Base-by-base conservation (phyloP, 2,329 filamentous ascomycete species). In the Aureobasidium sp. region DNA sequence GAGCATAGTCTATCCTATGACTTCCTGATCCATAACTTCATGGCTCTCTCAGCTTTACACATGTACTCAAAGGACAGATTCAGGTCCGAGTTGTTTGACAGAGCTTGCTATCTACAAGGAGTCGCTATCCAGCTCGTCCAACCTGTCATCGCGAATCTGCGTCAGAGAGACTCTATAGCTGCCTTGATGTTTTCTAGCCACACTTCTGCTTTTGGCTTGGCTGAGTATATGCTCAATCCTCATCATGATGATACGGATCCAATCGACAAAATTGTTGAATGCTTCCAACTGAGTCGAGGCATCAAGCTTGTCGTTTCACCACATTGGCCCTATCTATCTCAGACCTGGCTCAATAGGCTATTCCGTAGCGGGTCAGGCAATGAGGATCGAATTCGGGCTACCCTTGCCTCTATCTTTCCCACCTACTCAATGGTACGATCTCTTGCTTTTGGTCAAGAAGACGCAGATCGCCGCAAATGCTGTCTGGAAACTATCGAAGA, bases 21-120 rank as follows among this genome's bases (percentile, higher is more conserved):
- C 6, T 66, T 63, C 41, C 57, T 66, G 11, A 59, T 66, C 11
- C 65, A 66, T 13, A 57, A 64, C 9, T 61, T 65, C 16, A 58
- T 68, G 39, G 66, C 67, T 32, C 47, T 67, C 8, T 67, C 67
- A 5, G 67, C 67, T 13, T 48, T 67, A 5, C 66, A 68, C 44
- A 27, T 67, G 10, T 60, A 62, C 4, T 36, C 54, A 14, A 34
- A 16, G 4, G 3, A 51, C 5, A 54, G 58, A 2, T 27, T 39
- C 0, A 42, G 62, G 27, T 25, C 51, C 5, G 61, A 63, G n/a
- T 44, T 61, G 11, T 65, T 64, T 13, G 42, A 55, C 6, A 34
- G 62, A 29, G 64, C 64, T 9, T 64, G 58, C 16, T 59, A 59
- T 11, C 63, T 63, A 3, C 61, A 65, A 27, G 50, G 45, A 9